These are phyloP conservation scores for Stephania japonica DNA, from an alignment of 164 flowering plant species.

Conservation along the genomic window DNA sequence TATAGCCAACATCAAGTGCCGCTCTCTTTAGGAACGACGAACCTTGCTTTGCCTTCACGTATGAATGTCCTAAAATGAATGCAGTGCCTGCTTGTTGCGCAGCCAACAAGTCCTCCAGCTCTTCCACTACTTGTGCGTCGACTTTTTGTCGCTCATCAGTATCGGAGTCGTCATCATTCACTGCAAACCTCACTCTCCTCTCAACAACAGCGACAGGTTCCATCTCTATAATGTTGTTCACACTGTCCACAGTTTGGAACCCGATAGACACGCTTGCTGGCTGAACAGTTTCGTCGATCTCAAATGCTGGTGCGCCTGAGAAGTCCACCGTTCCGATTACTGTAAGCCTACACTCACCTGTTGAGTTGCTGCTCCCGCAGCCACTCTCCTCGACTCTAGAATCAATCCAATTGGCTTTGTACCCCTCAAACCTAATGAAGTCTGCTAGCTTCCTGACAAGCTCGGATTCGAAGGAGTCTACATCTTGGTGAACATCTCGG, in stretches of 20 bases:
- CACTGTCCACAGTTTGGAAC: conserved; percentile 46
- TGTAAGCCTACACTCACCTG: conserved; percentile 44
- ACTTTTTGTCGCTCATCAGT: conserved; percentile 12
- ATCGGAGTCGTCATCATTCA: conserved; percentile 43
- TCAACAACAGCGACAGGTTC: conserved; percentile 19
- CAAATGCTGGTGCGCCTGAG: conserved; percentile 32
- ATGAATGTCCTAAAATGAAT: conserved; percentile 81
- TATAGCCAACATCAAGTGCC: conserved; percentile 67
- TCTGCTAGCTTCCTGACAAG: conserved; percentile 55
- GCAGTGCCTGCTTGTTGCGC: conserved; percentile 86
- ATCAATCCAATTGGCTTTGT: conserved; percentile 13
- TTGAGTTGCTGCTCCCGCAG: conserved; percentile 25
- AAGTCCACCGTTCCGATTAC: conserved; percentile 59
- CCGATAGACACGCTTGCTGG: conserved; percentile 63
- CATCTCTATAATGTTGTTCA: conserved; percentile 58
- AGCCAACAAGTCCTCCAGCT: conserved; percentile 52
- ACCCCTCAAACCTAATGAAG: conserved; percentile 61
- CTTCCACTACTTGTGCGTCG: conserved; percentile 37
- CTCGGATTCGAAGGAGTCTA: conserved; percentile 74
- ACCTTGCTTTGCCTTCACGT: conserved; percentile 74
- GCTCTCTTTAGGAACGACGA: conserved; percentile 56
- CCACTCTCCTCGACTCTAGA: conserved; percentile 27
- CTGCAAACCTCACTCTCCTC: conserved; percentile 57
- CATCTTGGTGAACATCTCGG: conserved; percentile 86
- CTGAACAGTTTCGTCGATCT: conserved; percentile 47